Base-by-base conservation (phyloP, 768 basidiomycete genomes). In the Collybia nuda region DNA sequence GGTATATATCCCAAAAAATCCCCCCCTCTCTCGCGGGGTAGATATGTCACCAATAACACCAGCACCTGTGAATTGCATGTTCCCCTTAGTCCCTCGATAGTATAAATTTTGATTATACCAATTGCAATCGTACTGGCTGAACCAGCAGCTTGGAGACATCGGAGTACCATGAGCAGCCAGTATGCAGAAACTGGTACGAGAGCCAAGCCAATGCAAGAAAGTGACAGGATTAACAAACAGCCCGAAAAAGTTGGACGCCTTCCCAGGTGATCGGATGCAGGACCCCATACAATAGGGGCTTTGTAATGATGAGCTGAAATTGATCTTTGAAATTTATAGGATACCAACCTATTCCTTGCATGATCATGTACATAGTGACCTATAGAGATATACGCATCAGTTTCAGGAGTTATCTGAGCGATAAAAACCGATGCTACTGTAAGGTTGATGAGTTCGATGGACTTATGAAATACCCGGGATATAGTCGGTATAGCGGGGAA, bases 21-120 rank as follows among this genome's bases (percentile, higher is more conserved):
- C 79, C 15, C 88, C 92, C 29, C 91, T 72, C 67, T 93, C 90
- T 32, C 79, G 76, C 0, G 80, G 83, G 1, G 78, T 78, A 5
- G 88, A 79, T 22, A 95, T 86, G 61, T 95, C 92, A 1, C 82
- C 82, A 48, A 95, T 79, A 5, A 89, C 82, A 5, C 92, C 92
- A 28, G 86, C 82, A 46, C 85, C 85, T 82, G 24, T 28, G 14
- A 3, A 32, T 32, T 32, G 14, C 26, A 43, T 14, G 18, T 7
- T 15, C 39, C 40, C 29, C n/a, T 9, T 36, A 24, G 37, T 12
- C 22, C 18, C 14, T 6, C 11, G 35, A 5, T 12, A 23, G 9
- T 5, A 12, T 17, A 28, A 6, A n/a, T 35, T 32, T 4, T n/a
- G 15, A 23, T 59, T 62, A 38, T 62, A 80, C 88, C 88, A 18